Evolutionary conservation across 1,284 basidiomycete species (phyloP), one percentile per base, ranked within the genome.

Genomic region (Pascua guehoae): DNA sequence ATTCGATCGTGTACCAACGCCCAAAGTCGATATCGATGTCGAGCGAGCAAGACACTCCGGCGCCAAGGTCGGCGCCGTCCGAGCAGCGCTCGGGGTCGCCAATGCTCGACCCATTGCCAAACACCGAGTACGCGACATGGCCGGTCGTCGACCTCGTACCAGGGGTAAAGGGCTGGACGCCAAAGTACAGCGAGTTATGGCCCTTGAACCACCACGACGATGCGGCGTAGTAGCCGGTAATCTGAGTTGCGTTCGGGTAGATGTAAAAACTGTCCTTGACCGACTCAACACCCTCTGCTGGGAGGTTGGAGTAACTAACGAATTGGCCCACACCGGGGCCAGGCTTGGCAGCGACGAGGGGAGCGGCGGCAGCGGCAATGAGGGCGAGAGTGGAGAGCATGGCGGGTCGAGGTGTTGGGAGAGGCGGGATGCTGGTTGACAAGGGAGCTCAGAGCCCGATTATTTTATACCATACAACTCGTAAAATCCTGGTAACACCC

Each of bases 101-200:
- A 0, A 41, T 12, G 8, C 5, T 14, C 0, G 51, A 48, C 11
- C 51, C 51, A 5, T 16, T 12, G 4, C 55, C 55, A 41, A 57
- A 57, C 8, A 49, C 51, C 14, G 46, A 49, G 51, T 52, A 57
- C 16, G 18, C 16, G 12, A 57, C 10, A 46, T 49, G 50, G 9
- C 55, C 55, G 16, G 42, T 47, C 16, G 36, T 52, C 36, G 5
- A 8, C 18, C 12, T 11, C 4, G 10, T 8, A 15, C 47, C 50
- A 4, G 14, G 18, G 3, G 37, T n/a, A 4, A 41, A 41, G 7
- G 55, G 50, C 42, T 57, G 55, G 36, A 57, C 16, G 18, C 55
- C 55, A 40, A 57, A 57, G 42, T 57, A 57, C 15, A 45, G 50
- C 15, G 46, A n/a, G n/a, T 49, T 50, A 46, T 52, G 41, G 8